A percentile compares a stretch with the other conserved stretches of the same genome.
Evolutionary conservation across 179 eudicot species (phyloP).

Genomic region (Camellia oleifera): DNA sequence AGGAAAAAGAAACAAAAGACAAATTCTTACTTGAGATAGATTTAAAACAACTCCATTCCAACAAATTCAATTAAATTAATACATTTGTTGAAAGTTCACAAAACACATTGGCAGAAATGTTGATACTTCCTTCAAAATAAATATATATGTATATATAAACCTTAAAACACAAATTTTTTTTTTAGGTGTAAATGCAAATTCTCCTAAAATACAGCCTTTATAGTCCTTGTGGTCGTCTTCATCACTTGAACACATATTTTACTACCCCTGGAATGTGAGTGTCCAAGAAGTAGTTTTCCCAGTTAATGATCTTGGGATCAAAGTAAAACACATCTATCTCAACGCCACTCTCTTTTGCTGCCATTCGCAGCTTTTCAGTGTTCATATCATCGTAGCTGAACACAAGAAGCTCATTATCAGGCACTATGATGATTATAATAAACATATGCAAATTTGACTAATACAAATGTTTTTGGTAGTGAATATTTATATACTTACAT

Average conservation of each 20-base stretch:
- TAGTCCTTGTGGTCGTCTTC: too few relatives aligned
- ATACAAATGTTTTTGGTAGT: background rate
- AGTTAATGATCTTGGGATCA: slow-evolving; percentile 64
- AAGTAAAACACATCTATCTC: slow-evolving; percentile 68
- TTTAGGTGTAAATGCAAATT: background rate
- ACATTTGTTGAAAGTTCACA: background rate
- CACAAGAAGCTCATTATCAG: background rate
- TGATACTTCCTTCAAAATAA: background rate
- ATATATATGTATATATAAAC: background rate
- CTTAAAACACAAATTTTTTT: background rate
- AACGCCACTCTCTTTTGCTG: slow-evolving; percentile 33
- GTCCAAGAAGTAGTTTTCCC: slow-evolving; percentile 70
- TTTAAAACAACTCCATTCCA: background rate
- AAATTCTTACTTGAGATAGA: background rate
- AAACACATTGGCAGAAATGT: background rate
- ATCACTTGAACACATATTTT: slow-evolving; percentile 50
- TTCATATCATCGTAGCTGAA: slow-evolving; percentile 69
- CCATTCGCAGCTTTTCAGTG: slow-evolving; percentile 54
- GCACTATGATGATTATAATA: background rate
- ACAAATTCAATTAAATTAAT: background rate
- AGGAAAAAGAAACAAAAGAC: too few relatives aligned
- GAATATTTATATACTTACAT: slow-evolving; percentile 39
- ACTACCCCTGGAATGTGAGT: slow-evolving; percentile 70
- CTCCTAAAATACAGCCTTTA: background rate
- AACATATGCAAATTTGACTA: background rate